phyloP scores from a whole-genome alignment of 2,329 filamentous ascomycete species.

The Alternaria panax region DNA sequence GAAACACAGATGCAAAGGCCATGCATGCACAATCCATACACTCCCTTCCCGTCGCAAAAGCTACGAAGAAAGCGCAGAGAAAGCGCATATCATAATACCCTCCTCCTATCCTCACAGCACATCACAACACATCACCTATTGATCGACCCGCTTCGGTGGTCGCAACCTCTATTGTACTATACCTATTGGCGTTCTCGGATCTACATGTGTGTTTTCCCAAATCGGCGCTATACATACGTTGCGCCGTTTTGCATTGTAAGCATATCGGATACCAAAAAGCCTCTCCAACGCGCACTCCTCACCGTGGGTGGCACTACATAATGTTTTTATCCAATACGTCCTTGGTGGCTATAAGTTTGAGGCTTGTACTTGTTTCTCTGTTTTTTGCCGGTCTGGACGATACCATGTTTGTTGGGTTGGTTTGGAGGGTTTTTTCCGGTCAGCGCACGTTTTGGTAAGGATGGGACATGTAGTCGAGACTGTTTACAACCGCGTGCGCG shows the following conservation, averaged over 20 bases:
- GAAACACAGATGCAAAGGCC: too few relatives aligned
- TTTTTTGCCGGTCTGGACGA: background rate
- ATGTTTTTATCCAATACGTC: background rate
- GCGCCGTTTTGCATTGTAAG: slow-evolving; percentile 1
- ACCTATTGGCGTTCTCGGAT: slow-evolving; percentile 1
- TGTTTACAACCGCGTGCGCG: background rate
- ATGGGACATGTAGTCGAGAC: background rate
- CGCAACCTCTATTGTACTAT: slow-evolving; percentile 2
- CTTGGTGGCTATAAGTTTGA: background rate
- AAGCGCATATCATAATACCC: background rate
- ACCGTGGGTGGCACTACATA: background rate
- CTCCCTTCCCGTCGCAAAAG: slow-evolving; percentile 11
- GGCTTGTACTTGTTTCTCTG: background rate
- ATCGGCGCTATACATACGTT: background rate
- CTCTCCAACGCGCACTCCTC: too few relatives aligned
- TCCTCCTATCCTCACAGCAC: background rate
- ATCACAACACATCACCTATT: background rate
- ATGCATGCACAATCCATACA: background rate
- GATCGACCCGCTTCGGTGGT: background rate
- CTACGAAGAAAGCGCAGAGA: background rate
- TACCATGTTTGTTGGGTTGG: background rate
- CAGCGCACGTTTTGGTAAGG: too few relatives aligned
- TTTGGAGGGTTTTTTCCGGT: background rate
- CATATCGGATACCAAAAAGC: slow-evolving; percentile 1
- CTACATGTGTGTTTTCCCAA: background rate